Conservation (phyloP, 2,329 filamentous ascomycete genomes). For the Colletotrichum gloeosporioides region DNA sequence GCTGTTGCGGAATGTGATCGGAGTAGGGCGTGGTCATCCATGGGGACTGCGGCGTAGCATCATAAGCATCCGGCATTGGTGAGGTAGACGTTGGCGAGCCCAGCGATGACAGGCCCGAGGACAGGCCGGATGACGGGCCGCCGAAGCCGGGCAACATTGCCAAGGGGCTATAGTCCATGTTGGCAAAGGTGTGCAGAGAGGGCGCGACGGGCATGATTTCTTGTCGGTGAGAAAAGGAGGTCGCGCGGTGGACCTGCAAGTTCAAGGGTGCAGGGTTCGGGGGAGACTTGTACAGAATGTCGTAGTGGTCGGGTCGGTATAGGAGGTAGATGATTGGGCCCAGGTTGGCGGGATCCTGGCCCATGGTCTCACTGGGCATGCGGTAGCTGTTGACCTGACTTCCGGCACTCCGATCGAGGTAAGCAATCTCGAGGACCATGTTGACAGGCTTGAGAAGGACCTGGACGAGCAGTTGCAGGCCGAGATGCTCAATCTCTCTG, state of each 20-base stretch:
- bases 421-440: slow-evolving; percentile 85
- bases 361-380: slow-evolving; percentile 61
- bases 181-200: slow-evolving; percentile 46
- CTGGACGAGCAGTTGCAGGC: slow-evolving; percentile 77
- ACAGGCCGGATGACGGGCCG: slow-evolving; percentile 30
- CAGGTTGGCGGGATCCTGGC: slow-evolving; percentile 45
- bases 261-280: slow-evolving; percentile 33
- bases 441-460: slow-evolving; percentile 80
- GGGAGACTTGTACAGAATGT: slow-evolving; percentile 78
- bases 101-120: slow-evolving; percentile 38
- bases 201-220: slow-evolving; percentile 45
- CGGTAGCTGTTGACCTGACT: slow-evolving; percentile 75
- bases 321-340: slow-evolving; percentile 62
- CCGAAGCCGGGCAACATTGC: slow-evolving; percentile 53
- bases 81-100: slow-evolving; percentile 32
- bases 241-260: slow-evolving; percentile 60
- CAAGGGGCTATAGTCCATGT: slow-evolving; percentile 47
- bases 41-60: slow-evolving; percentile 36
- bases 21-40: slow-evolving; percentile 42
- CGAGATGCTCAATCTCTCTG: slow-evolving; percentile 91
- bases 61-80: slow-evolving; percentile 29
- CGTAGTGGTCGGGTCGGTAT: slow-evolving; percentile 86
- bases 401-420: slow-evolving; percentile 86
- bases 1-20: slow-evolving; percentile 30
- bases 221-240: slow-evolving; percentile 50